A percentile compares a stretch with the other conserved stretches of the same genome.
phyloP scores from a whole-genome alignment of 78 protist species.

The Dictyostelium brefeldianum region DNA sequence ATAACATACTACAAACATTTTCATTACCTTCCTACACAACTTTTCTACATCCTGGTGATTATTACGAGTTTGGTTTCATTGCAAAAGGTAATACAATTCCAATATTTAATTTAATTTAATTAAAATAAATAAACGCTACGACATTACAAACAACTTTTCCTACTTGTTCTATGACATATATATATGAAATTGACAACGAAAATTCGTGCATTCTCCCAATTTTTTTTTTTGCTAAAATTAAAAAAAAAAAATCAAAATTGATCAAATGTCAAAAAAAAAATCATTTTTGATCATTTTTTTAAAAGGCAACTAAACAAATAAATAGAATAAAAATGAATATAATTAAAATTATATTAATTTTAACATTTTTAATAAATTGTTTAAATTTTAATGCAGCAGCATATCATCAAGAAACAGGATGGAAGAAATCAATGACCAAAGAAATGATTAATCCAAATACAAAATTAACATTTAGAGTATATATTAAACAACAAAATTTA shows the following conservation, averaged over 20 bases:
- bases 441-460: neutral
- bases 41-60: neutral
- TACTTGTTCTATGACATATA: no score
- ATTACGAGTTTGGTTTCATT: slow-evolving; percentile 6
- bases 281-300: slow-evolving; percentile 3
- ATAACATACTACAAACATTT: neutral
- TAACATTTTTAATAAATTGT: neutral
- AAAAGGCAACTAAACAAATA: no score
- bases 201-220: no score
- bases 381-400: neutral
- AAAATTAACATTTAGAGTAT: slow-evolving; percentile 19
- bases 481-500: slow-evolving; percentile 41
- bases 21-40: neutral
- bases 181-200: no score
- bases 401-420: slow-evolving; percentile 11
- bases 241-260: neutral
- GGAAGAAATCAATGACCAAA: neutral
- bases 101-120: neutral
- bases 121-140: neutral
- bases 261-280: neutral
- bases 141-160: neutral
- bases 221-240: neutral
- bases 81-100: neutral
- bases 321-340: neutral
- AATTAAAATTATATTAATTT: neutral